Conservation (phyloP, 129 eudicot species). For the Heracleum sosnowskyi region DNA sequence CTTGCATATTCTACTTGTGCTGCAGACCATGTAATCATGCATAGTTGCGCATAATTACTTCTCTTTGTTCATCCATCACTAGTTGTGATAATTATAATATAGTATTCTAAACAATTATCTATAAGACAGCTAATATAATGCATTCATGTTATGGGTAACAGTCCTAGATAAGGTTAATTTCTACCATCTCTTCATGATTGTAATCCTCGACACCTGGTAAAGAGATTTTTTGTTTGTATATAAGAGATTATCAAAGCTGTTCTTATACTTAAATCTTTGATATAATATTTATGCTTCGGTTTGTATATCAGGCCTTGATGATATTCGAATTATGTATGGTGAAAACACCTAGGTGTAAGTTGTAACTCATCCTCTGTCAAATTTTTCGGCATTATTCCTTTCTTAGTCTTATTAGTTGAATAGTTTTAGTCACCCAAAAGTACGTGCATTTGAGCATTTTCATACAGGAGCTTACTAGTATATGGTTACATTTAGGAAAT, state of each 20-base stretch:
- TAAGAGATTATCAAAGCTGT: not conserved
- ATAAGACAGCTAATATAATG: not conserved
- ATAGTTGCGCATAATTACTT: not conserved
- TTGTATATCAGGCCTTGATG: not conserved
- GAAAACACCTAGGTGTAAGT: not conserved
- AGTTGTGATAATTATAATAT: not conserved
- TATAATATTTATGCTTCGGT: not conserved
- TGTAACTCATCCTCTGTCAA: not conserved
- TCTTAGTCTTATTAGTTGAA: not conserved
- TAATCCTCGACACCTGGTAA: not conserved
- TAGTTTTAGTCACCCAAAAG: not conserved
- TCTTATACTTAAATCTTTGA: not conserved
- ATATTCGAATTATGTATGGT: not conserved
- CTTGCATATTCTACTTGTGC: conserved; percentile 5
- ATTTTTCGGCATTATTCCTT: not conserved
- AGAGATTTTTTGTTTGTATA: not conserved
- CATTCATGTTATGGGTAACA: not conserved
- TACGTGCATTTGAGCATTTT: not conserved
- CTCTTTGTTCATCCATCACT: not conserved
- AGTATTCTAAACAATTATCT: not conserved
- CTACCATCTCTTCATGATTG: not conserved
- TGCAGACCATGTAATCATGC: conserved; percentile 8
- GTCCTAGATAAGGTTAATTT: not conserved
- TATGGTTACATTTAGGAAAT: not conserved
- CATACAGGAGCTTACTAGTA: not conserved